Base-by-base conservation (phyloP, 331 rosid species). In the Malus hybrid region DNA sequence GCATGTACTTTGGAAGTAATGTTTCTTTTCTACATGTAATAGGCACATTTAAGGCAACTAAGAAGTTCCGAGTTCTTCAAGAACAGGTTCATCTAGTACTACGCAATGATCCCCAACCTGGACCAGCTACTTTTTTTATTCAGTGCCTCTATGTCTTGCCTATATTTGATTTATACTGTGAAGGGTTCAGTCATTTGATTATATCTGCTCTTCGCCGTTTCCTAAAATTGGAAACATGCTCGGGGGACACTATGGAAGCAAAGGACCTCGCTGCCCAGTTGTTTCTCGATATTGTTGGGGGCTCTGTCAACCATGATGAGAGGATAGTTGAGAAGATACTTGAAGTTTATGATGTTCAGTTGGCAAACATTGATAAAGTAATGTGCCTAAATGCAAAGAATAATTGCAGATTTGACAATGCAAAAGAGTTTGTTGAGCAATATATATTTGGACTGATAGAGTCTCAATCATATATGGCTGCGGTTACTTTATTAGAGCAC, bases 41-140 rank as follows among this genome's bases (percentile, higher is more conserved):
- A 94, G 99, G 99, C 70, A 92, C 97, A 50, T 82, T 86, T 73
- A 94, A 92, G 85, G 97, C 97, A 28, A 86, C 96, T 20, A 84
- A 79, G 80, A 94, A 92, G 88, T 94, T 94, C 82, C 93, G 90
- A 78, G 90, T 85, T 42, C 97, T 94, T 90, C 97, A 94, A 77
- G 82, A 92, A 33, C 96, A 89, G 74, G 86, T 94, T 15, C 79
- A 50, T 86, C 88, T 87, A 69, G 97, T 80, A 76, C 93, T 94
- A 39, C 90, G 83, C 44, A 94, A 90, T 79, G 84, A 78, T 78
- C 99, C 97, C 70, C 88, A 84, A 77, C 92, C 89, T 74, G 99
- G 96, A 78, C 97, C 99, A 61, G 88, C 90, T 75, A 79, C 91
- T 66, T 94, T 92, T 85, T 81, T 86, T 82, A 81, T 88, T 73